Percentiles rank a stretch among this genome's conserved stretches.
These are phyloP conservation scores for Teratosphaeria epicoccoides DNA, from an alignment of 2,329 filamentous ascomycete genomes.

Conservation along the genomic window DNA sequence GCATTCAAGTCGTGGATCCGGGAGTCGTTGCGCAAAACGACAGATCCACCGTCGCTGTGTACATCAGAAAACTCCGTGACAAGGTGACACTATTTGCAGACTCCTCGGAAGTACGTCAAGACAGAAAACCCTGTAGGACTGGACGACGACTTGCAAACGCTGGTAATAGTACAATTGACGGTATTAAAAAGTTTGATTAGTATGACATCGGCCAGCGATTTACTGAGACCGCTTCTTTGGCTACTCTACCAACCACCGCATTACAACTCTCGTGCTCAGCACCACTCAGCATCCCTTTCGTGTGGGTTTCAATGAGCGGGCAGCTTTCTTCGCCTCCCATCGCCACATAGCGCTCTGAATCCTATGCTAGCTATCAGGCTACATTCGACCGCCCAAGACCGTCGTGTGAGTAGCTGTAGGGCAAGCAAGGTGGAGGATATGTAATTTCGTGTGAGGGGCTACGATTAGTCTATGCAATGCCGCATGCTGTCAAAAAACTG, in stretches of 20 bases:
- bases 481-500: conserved; percentile 1
- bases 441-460: conserved; percentile 8
- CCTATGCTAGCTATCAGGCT: background rate
- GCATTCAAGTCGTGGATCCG: too few relatives aligned
- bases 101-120: too few relatives aligned
- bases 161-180: too few relatives aligned
- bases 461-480: conserved; percentile 26
- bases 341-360: background rate
- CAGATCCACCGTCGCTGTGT: too few relatives aligned
- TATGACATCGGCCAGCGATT: background rate
- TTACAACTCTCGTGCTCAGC: background rate
- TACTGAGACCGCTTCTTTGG: background rate
- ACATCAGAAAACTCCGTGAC: too few relatives aligned
- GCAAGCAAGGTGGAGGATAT: background rate
- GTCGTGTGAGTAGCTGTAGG: background rate
- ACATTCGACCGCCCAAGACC: background rate
- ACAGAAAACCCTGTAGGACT: too few relatives aligned
- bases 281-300: background rate
- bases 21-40: too few relatives aligned
- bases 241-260: background rate
- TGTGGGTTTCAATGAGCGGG: background rate
- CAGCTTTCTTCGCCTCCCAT: background rate
- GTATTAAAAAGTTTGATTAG: background rate
- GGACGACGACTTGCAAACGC: too few relatives aligned
- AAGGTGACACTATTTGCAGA: too few relatives aligned